Evolutionary conservation across 495 filamentous ascomycete species (phyloP).

Genomic region (Astrothelium macrocarpum): DNA sequence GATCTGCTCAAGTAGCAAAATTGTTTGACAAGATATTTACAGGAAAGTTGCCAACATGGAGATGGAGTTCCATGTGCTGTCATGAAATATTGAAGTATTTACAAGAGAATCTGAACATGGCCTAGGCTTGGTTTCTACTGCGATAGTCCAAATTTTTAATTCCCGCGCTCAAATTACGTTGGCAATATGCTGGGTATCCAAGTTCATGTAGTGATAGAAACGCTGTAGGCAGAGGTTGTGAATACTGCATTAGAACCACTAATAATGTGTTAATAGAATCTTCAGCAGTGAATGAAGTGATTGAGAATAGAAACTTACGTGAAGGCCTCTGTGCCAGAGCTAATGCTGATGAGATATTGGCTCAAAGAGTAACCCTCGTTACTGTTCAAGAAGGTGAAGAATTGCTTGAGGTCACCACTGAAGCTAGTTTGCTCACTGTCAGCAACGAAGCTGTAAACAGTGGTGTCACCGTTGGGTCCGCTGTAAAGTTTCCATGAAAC

Average conservation of each 20-base stretch:
- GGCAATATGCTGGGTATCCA: too few species aligned
- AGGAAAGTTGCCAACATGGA: neutral
- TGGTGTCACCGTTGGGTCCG: conserved; percentile 18
- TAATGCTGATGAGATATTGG: conserved; percentile 46
- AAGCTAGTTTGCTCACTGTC: conserved; percentile 39
- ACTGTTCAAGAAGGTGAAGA: conserved; percentile 47
- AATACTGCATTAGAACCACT: neutral
- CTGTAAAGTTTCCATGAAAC: conserved; percentile 18
- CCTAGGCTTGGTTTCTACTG: too few species aligned
- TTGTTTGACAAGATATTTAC: neutral
- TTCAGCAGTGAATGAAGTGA: neutral
- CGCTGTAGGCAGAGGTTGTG: neutral
- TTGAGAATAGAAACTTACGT: neutral
- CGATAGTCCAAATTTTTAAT: neutral
- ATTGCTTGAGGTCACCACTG: conserved; percentile 45
- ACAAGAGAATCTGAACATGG: neutral
- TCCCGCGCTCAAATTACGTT: neutral
- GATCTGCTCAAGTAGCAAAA: neutral
- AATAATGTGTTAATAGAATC: neutral
- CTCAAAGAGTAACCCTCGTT: conserved; percentile 41
- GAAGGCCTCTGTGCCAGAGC: conserved; percentile 49
- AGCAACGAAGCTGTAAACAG: conserved; percentile 32
- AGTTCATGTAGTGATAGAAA: neutral
- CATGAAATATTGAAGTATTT: neutral
- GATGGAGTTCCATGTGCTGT: neutral